Evolutionary conservation across 1,139 yeast species (phyloP).

Genomic region (Lodderomyces margitis): DNA sequence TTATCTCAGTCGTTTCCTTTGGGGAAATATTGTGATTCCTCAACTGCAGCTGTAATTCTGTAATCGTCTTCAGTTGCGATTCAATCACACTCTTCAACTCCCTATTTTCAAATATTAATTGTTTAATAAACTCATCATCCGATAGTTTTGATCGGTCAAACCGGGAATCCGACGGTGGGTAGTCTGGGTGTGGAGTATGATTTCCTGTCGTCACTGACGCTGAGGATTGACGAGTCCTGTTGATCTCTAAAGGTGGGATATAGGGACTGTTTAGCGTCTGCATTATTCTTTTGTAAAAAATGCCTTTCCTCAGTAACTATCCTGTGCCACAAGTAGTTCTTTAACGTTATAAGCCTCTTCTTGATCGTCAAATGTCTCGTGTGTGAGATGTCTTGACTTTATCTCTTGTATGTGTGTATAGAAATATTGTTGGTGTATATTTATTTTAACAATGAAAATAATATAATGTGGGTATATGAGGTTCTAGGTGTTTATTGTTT

Average conservation of each 20-base stretch:
- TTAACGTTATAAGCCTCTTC: not conserved
- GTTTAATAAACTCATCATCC: constrained; percentile 36
- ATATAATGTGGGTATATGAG: too few relatives aligned
- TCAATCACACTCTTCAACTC: constrained; percentile 23
- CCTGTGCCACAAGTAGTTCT: not conserved
- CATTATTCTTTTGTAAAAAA: not conserved
- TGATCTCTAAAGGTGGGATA: not conserved
- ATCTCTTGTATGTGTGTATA: not conserved
- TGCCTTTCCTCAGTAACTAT: not conserved
- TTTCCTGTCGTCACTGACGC: not conserved
- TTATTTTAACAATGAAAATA: not conserved
- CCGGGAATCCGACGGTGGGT: constrained; percentile 36
- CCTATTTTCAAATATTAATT: constrained; percentile 35
- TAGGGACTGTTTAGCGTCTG: constrained; percentile 1
- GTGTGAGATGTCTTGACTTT: not conserved
- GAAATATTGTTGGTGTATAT: too few relatives aligned
- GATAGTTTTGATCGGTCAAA: constrained; percentile 33
- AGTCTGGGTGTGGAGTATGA: constrained; percentile 14
- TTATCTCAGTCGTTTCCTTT: not conserved
- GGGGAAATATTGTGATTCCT: constrained; percentile 2
- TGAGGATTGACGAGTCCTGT: not conserved
- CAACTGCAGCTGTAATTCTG: constrained; percentile 6
- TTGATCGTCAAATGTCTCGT: too few relatives aligned
- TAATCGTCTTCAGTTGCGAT: constrained; percentile 8
- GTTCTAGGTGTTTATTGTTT: too few relatives aligned